Evolutionary conservation across 257 asterid species (phyloP).

Genomic region (Nyctanthes arbortristis): DNA sequence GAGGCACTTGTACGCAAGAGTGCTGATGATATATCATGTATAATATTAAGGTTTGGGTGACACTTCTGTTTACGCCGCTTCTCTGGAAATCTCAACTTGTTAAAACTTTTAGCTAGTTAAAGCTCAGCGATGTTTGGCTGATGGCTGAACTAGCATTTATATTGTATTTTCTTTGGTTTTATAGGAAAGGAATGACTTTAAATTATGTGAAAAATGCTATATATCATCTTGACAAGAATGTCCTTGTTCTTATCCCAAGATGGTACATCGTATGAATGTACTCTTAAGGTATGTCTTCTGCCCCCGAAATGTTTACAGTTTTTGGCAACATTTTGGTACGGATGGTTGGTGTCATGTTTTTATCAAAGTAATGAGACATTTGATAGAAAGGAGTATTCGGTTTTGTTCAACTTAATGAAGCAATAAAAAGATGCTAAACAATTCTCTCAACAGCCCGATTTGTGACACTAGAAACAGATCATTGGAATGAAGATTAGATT

Average conservation of each 20-base stretch:
- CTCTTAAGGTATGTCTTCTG: background rate
- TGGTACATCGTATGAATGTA: background rate
- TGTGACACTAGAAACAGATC: no score
- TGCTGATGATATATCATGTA: slow-evolving; percentile 92
- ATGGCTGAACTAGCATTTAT: background rate
- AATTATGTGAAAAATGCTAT: no score
- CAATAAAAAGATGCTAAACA: no score
- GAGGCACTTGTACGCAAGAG: slow-evolving; percentile 71
- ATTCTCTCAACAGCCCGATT: no score
- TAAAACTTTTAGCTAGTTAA: background rate
- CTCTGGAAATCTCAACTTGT: background rate
- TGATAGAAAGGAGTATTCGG: no score
- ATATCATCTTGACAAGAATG: no score
- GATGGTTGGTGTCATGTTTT: background rate
- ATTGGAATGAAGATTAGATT: no score
- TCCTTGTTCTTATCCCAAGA: background rate
- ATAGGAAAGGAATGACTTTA: no score
- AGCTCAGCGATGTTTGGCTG: background rate
- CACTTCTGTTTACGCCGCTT: background rate
- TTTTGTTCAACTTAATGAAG: no score
- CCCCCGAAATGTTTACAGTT: background rate
- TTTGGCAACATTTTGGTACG: background rate
- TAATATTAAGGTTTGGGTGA: slow-evolving; percentile 74
- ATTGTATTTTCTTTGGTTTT: background rate
- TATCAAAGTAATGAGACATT: no score